Conservation (phyloP, 2,329 filamentous ascomycete genomes). For the Aspergillus terreus region DNA sequence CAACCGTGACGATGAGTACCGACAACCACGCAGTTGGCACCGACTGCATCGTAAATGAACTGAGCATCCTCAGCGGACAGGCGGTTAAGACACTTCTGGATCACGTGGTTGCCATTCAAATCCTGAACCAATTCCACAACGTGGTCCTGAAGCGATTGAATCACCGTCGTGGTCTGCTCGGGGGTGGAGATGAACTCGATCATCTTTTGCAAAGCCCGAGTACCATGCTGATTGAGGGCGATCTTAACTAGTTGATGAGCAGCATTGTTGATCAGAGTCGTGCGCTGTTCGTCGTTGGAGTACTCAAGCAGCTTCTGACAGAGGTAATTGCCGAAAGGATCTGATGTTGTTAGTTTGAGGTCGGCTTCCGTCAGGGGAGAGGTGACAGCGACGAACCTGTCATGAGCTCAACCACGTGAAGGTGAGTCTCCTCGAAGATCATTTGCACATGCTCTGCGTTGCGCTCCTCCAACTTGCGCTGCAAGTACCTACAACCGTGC, state of each 20-base stretch:
- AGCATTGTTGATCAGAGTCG: conserved; percentile 85
- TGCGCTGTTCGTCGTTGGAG: conserved; percentile 92
- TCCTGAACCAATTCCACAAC: conserved; percentile 97
- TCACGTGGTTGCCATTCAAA: conserved; percentile 96
- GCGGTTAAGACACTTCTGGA: conserved; percentile 98
- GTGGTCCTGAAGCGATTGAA: conserved; percentile 72
- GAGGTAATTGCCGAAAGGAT: conserved; percentile 98
- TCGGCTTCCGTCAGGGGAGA: neutral
- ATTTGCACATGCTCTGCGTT: conserved; percentile 78
- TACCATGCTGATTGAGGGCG: conserved; percentile 95
- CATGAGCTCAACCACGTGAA: conserved; percentile 96
- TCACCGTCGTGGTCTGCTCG: conserved; percentile 83
- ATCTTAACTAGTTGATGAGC: conserved; percentile 85
- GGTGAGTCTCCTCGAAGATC: conserved; percentile 91
- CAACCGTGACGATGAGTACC: conserved; percentile 97
- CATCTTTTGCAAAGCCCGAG: conserved; percentile 97
- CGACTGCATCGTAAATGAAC: conserved; percentile 96
- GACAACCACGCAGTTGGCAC: conserved; percentile 78
- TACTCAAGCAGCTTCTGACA: conserved; percentile 98
- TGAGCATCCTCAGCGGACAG: conserved; percentile 78
- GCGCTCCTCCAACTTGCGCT: conserved; percentile 94
- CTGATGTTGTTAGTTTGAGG: conserved; percentile 39
- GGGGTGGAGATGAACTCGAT: conserved; percentile 90
- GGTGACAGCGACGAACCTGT: conserved; percentile 52
- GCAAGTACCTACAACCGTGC: conserved; percentile 92